Evolutionary conservation across 768 basidiomycete species (phyloP), one percentile per base, ranked within the genome.

Genomic region (Cubamyces lactineus): DNA sequence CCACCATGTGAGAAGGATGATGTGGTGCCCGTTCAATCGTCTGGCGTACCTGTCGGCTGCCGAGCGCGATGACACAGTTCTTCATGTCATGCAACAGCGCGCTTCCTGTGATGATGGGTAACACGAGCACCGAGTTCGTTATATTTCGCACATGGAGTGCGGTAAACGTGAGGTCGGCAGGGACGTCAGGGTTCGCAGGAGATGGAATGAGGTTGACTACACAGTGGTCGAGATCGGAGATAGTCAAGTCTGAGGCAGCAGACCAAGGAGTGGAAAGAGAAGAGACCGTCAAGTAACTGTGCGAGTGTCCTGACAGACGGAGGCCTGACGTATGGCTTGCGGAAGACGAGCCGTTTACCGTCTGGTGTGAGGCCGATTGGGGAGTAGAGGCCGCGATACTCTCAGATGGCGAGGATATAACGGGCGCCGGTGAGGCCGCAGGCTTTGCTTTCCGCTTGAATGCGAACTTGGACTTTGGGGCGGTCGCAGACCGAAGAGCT

Each of bases 41-140:
- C 2, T 16, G 40, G 40, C 75, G 28, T 68, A 93, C 94, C 82
- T 96, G 94, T 70, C 92, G 94, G 67, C 89, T 90, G 1, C 85
- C 87, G 4, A 91, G 75, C 12, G 84, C 83, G n/a, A 96, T 71
- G 4, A 86, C 74, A 65, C 89, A 93, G 17, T 79, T 72, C 19
- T 75, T 73, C 30, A 94, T 66, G 62, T 87, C 81, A 65, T 91
- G 84, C 1, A 95, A 72, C 55, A 96, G 76, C 9, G 88, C 83
- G 67, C 92, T 95, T 1, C 93, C 91, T 7, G 81, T 69, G 21
- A 92, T 77, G 12, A 69, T 67, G 0, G 91, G 90, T 7, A 92
- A 76, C 16, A 95, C 71, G 21, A 96, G 71, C 3, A 94, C 70
- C 12, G 84, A 85, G 58, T 86, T 78, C 2, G 73, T 77, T 21